Conservation (phyloP, 805 yeast species). For the Blastobotrys chiropterorum region DNA sequence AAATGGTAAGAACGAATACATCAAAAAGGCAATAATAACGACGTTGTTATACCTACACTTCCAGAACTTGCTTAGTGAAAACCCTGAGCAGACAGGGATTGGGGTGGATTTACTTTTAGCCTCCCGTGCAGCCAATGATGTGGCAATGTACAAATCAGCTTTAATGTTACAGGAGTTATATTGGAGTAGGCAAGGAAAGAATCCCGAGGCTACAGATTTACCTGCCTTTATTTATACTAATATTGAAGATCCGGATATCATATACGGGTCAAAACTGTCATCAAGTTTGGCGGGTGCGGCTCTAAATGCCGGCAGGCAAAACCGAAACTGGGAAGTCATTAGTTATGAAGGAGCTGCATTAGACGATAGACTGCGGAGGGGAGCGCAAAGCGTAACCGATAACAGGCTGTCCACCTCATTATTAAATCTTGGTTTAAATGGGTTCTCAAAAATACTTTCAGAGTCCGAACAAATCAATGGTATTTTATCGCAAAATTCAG, state of each 20-base stretch:
- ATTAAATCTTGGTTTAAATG: slow-evolving; percentile 47
- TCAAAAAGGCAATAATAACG: slow-evolving; percentile 10
- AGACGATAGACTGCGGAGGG: slow-evolving; percentile 32
- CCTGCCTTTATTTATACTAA: slow-evolving; percentile 38
- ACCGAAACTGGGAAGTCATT: slow-evolving; percentile 37
- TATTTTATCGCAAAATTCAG: slow-evolving; percentile 39
- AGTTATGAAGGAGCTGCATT: slow-evolving; percentile 51
- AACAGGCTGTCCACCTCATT: slow-evolving; percentile 35
- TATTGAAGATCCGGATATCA: slow-evolving; percentile 57
- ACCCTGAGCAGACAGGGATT: slow-evolving; percentile 17
- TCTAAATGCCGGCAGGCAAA: slow-evolving; percentile 19
- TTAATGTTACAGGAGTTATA: slow-evolving; percentile 26
- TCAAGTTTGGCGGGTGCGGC: slow-evolving; percentile 50
- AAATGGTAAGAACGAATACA: background rate
- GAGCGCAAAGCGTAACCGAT: background rate
- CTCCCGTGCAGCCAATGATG: slow-evolving; percentile 21
- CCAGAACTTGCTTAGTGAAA: slow-evolving; percentile 10
- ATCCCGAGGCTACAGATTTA: background rate
- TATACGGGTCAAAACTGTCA: slow-evolving; percentile 57
- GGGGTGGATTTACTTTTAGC: slow-evolving; percentile 18
- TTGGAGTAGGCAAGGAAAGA: slow-evolving; percentile 20
- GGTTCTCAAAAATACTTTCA: slow-evolving; percentile 44
- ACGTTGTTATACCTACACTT: slow-evolving; percentile 14
- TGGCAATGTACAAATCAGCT: slow-evolving; percentile 29
- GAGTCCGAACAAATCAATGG: slow-evolving; percentile 28